These are phyloP conservation scores for Globisporangium echinulatum DNA, from an alignment of 352 stramenopile species.

Conservation along the genomic window DNA sequence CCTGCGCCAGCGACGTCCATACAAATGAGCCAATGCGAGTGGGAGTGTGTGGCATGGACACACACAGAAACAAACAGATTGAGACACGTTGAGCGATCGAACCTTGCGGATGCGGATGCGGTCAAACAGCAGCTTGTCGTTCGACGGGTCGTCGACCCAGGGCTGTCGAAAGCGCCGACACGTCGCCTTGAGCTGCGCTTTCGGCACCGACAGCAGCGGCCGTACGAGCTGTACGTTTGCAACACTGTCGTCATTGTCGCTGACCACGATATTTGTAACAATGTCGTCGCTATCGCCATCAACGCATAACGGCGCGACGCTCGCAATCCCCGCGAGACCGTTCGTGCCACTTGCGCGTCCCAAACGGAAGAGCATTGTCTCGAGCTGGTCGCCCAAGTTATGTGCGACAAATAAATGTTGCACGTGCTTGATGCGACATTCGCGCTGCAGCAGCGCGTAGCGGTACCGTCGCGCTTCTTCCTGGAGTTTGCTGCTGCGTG, in stretches of 20 bases:
- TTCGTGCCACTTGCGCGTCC: constrained; percentile 70
- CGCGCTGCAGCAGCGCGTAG: constrained; percentile 51
- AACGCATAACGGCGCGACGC: constrained; percentile 21
- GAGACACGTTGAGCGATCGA: no score
- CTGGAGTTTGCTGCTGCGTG: constrained; percentile 68
- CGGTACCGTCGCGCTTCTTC: constrained; percentile 60
- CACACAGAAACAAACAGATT: neutral
- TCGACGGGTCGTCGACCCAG: constrained; percentile 83
- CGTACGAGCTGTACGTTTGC: constrained; percentile 32
- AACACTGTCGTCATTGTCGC: constrained; percentile 1
- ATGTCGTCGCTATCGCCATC: neutral
- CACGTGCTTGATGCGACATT: constrained; percentile 47
- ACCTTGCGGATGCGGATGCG: constrained; percentile 82
- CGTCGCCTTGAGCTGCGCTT: constrained; percentile 56
- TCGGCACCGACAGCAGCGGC: constrained; percentile 54
- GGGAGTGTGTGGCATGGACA: no score
- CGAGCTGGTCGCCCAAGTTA: constrained; percentile 71
- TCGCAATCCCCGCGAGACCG: constrained; percentile 61
- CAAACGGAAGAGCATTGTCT: constrained; percentile 77
- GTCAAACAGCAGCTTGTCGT: constrained; percentile 71
- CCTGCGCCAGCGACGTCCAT: constrained; percentile 16
- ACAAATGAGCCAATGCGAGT: neutral
- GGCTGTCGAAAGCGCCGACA: constrained; percentile 61
- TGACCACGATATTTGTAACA: no score
- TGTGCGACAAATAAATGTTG: constrained; percentile 74